These are phyloP conservation scores for Hippophae rhamnoides DNA, from an alignment of 306 rosid species.

Conservation along the genomic window DNA sequence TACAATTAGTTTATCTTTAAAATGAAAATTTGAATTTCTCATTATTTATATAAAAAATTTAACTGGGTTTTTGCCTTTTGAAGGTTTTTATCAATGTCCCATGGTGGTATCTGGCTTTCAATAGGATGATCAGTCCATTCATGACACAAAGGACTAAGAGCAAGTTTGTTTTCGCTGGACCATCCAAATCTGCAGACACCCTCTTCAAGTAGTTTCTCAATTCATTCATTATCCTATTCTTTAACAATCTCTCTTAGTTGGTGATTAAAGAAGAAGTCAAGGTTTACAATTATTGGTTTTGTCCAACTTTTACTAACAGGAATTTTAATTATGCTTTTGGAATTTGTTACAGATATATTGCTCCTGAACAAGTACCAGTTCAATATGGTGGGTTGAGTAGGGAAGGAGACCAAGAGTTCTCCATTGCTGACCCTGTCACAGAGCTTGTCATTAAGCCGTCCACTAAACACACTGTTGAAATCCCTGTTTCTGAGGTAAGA, in stretches of 20 bases:
- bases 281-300: background rate
- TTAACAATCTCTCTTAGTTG: background rate
- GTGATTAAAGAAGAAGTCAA: background rate
- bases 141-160: constrained; percentile 64
- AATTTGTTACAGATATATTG: constrained; percentile 43
- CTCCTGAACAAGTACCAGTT: constrained; percentile 76
- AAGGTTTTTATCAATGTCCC: constrained; percentile 52
- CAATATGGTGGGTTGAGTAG: constrained; percentile 85
- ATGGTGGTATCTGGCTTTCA: constrained; percentile 51
- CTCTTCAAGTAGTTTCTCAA: constrained; percentile 43
- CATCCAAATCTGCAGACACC: constrained; percentile 69
- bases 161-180: constrained; percentile 83
- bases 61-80: background rate
- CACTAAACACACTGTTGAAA: constrained; percentile 50
- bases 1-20: background rate
- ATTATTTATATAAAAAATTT: background rate
- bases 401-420: constrained; percentile 68
- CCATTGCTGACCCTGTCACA: constrained; percentile 53
- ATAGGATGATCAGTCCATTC: constrained; percentile 45
- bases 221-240: background rate
- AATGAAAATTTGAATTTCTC: background rate
- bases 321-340: background rate
- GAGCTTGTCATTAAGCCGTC: constrained; percentile 69
- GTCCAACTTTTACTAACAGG: background rate
- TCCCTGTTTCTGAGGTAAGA: constrained; percentile 67